A percentile compares a stretch with the other conserved stretches of the same genome.
Conservation (phyloP, 1,284 basidiomycete genomes). For the Pholiota adiposa region DNA sequence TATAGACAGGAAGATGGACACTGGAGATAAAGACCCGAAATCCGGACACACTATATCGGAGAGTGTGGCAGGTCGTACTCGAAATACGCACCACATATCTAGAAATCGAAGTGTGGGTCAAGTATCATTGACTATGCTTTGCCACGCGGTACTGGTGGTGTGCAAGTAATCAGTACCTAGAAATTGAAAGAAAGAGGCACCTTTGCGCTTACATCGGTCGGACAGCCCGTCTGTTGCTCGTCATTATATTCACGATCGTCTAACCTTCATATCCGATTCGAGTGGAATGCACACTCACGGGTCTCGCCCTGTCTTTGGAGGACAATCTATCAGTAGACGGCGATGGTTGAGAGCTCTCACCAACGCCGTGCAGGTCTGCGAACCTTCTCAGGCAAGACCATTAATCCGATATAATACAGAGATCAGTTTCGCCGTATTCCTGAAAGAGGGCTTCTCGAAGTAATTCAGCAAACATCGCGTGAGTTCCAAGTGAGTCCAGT, state of each 20-base stretch:
- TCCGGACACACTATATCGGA: slow-evolving; percentile 6
- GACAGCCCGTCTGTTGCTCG: not conserved
- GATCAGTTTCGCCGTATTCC: slow-evolving; percentile 13
- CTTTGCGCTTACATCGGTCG: not conserved
- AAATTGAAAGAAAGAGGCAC: not conserved
- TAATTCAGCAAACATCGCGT: not conserved
- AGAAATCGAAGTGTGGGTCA: not conserved
- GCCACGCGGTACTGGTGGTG: slow-evolving; percentile 10
- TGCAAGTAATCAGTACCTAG: not conserved
- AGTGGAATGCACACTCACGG: not conserved
- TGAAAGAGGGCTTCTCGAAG: slow-evolving; percentile 7
- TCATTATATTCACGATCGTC: not conserved
- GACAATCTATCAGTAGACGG: not conserved
- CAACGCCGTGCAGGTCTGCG: not conserved
- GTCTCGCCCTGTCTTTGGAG: not conserved
- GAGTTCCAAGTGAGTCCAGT: not conserved
- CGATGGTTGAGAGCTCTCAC: slow-evolving; percentile 9
- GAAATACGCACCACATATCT: not conserved
- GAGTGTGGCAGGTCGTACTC: not conserved
- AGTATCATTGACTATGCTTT: not conserved
- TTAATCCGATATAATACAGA: slow-evolving; percentile 14
- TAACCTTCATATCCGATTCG: slow-evolving; percentile 1
- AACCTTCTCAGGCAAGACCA: slow-evolving; percentile 14
- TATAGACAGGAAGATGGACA: slow-evolving; percentile 7
- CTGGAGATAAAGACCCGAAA: slow-evolving; percentile 14